Conservation (phyloP, 306 rosid genomes). For the Acacia crassicarpa region DNA sequence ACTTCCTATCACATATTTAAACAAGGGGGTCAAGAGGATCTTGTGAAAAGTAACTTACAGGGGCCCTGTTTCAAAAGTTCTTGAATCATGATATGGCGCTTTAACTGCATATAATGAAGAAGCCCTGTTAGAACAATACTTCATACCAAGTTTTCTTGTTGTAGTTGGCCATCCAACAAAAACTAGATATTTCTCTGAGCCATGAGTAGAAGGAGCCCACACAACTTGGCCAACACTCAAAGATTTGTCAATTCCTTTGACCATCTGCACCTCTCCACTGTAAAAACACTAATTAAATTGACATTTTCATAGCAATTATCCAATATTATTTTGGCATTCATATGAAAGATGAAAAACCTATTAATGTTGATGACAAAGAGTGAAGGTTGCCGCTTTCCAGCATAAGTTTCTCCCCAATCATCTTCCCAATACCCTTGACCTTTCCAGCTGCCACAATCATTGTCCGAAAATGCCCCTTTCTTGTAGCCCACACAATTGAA, state of each 20-base stretch:
- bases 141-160: constrained; percentile 82
- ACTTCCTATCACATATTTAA: background rate
- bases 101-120: constrained; percentile 69
- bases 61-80: constrained; percentile 42
- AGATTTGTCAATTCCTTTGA: constrained; percentile 64
- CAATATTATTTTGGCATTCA: constrained; percentile 14
- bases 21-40: constrained; percentile 9
- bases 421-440: constrained; percentile 86
- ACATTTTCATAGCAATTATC: constrained; percentile 15
- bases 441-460: constrained; percentile 69
- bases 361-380: constrained; percentile 61
- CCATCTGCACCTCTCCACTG: constrained; percentile 74
- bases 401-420: constrained; percentile 90
- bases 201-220: constrained; percentile 67
- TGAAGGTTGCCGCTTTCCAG: constrained; percentile 78
- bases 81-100: constrained; percentile 45
- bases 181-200: constrained; percentile 59
- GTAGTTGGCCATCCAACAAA: constrained; percentile 81
- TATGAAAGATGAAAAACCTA: constrained; percentile 46
- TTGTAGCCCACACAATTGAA: constrained; percentile 53
- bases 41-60: constrained; percentile 50
- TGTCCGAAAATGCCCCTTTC: constrained; percentile 49
- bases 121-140: constrained; percentile 80
- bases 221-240: constrained; percentile 89
- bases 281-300: constrained; percentile 24